phyloP scores from a whole-genome alignment of 805 yeast species.

The Blastobotrys robertii region DNA sequence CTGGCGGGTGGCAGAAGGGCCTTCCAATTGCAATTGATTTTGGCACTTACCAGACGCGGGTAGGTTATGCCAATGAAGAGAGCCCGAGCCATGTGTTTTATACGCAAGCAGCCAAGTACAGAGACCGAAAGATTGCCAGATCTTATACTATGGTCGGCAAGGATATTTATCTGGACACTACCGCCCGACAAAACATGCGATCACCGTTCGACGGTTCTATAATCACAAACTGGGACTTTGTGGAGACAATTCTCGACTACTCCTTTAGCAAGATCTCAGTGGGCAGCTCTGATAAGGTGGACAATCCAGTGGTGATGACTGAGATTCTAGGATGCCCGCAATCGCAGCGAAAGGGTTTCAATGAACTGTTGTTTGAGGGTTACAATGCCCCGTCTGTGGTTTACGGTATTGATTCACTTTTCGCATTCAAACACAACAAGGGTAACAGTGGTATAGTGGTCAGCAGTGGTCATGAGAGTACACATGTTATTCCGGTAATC shows the following conservation, averaged over 20 bases:
- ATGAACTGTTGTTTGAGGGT: conserved; percentile 77
- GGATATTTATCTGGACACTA: conserved; percentile 64
- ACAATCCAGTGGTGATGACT: conserved; percentile 72
- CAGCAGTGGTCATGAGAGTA: conserved; percentile 73
- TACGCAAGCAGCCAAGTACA: conserved; percentile 54
- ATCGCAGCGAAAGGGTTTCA: conserved; percentile 62
- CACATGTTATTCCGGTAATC: conserved; percentile 73
- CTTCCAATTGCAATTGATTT: conserved; percentile 84
- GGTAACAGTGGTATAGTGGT: conserved; percentile 56
- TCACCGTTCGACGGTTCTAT: conserved; percentile 83
- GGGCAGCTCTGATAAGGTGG: conserved; percentile 39
- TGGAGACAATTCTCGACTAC: conserved; percentile 77
- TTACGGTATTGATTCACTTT: conserved; percentile 76
- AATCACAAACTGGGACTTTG: conserved; percentile 86
- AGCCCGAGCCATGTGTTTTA: conserved; percentile 56
- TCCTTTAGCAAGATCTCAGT: conserved; percentile 74
- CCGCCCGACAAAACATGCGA: conserved; percentile 56
- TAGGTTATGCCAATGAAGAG: conserved; percentile 25
- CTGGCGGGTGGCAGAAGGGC: conserved; percentile 39
- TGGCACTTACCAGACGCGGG: conserved; percentile 47
- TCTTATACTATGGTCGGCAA: conserved; percentile 67
- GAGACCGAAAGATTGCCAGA: conserved; percentile 60
- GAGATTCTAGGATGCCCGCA: conserved; percentile 68
- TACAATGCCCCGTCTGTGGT: conserved; percentile 66
- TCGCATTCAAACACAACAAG: conserved; percentile 60